Conservation (phyloP, 176 grass and related monocot genomes). For the Carex littledalei region DNA sequence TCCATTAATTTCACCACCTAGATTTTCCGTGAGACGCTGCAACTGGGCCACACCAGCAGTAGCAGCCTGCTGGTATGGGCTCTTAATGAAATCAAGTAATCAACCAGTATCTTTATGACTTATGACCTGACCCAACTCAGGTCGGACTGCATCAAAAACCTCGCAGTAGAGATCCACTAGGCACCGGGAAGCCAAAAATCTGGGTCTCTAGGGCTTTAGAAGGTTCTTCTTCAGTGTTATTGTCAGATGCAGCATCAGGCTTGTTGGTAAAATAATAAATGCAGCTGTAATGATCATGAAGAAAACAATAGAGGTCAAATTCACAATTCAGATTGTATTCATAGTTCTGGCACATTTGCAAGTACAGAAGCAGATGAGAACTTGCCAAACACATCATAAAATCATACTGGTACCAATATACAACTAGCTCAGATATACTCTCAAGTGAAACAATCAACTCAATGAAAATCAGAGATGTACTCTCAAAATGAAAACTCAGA, state of each 20-base stretch:
- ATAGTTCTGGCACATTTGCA: no score
- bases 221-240: conserved; percentile 49
- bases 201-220: conserved; percentile 55
- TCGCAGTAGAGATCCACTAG: conserved; percentile 62
- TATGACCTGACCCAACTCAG: conserved; percentile 52
- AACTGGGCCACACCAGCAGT: conserved; percentile 59
- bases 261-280: conserved; percentile 32
- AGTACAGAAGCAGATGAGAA: no score
- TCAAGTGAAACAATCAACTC: no score
- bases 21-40: conserved; percentile 57
- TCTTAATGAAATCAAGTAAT: conserved; percentile 66
- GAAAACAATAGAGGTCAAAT: no score
- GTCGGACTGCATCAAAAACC: conserved; percentile 68
- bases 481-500: no score
- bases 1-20: conserved; percentile 52
- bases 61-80: conserved; percentile 70
- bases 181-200: conserved; percentile 57
- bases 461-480: no score
- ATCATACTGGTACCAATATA: no score
- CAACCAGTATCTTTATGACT: conserved; percentile 37
- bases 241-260: conserved; percentile 30
- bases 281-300: no score
- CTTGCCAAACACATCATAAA: no score
- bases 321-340: no score
- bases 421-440: no score